Percentiles rank a stretch among this genome's conserved stretches.
These are phyloP conservation scores for Meyerozyma smithsonii DNA, from an alignment of 1,139 yeast genomes.

Conservation along the genomic window DNA sequence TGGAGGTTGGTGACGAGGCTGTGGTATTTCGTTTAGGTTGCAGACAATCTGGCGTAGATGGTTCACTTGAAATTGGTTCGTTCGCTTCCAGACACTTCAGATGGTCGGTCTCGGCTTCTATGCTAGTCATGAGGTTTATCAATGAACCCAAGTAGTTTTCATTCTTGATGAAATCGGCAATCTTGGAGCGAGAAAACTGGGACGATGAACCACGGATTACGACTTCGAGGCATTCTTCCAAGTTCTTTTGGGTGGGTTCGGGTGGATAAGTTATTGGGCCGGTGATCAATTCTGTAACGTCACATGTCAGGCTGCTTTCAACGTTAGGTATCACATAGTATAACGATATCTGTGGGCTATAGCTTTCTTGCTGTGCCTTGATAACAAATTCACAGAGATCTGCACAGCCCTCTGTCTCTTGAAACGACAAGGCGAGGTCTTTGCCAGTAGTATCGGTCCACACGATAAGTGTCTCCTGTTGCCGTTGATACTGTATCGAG, in stretches of 20 bases:
- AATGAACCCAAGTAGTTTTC: constrained; percentile 40
- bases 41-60: neutral
- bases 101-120: neutral
- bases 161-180: constrained; percentile 47
- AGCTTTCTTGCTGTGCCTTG: constrained; percentile 52
- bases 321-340: constrained; percentile 62
- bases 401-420: constrained; percentile 87
- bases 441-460: constrained; percentile 83
- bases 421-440: constrained; percentile 88
- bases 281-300: constrained; percentile 68
- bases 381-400: constrained; percentile 77
- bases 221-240: constrained; percentile 47
- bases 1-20: neutral
- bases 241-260: constrained; percentile 43
- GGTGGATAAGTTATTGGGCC: constrained; percentile 76
- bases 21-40: neutral
- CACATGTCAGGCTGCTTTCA: constrained; percentile 19
- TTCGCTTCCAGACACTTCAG: neutral
- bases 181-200: constrained; percentile 47
- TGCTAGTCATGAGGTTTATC: neutral
- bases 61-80: neutral
- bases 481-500: constrained; percentile 80
- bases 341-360: constrained; percentile 67
- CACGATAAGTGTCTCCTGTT: constrained; percentile 89
- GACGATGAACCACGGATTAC: constrained; percentile 57